A percentile compares a stretch with the other conserved stretches of the same genome.
Conservation (phyloP, 2,329 filamentous ascomycete genomes). For the Emmonsiellopsis sp. region DNA sequence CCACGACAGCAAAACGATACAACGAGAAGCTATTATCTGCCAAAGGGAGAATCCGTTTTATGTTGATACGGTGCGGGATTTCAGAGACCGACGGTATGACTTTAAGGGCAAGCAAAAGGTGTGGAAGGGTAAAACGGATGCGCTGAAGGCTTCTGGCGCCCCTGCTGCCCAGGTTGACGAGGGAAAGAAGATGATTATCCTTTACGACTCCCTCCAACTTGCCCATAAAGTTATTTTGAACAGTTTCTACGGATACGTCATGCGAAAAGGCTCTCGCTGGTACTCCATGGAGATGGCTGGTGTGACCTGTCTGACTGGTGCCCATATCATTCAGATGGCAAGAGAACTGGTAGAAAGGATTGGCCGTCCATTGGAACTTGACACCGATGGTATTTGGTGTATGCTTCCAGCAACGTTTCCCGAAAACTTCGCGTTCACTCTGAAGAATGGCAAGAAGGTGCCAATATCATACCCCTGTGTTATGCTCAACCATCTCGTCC, state of each 20-base stretch:
- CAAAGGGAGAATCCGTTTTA: conserved; percentile 98
- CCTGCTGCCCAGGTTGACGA: conserved; percentile 69
- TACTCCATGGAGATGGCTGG: conserved; percentile 99
- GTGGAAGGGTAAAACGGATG: conserved; percentile 94
- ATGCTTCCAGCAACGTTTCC: conserved; percentile 95
- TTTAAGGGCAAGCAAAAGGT: conserved; percentile 98
- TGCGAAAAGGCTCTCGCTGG: conserved; percentile 98
- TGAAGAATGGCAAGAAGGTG: conserved; percentile 93
- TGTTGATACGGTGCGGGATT: conserved; percentile 89
- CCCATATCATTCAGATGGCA: conserved; percentile 93
- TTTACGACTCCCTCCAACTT: conserved; percentile 91
- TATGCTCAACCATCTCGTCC: conserved; percentile 97
- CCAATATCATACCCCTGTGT: conserved; percentile 97
- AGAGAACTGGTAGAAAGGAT: conserved; percentile 87
- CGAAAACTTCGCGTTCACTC: conserved; percentile 88
- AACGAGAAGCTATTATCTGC: conserved; percentile 94
- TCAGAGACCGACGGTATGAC: conserved; percentile 93
- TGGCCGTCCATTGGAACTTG: conserved; percentile 82
- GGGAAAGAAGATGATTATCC: conserved; percentile 96
- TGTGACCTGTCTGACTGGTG: conserved; percentile 92
- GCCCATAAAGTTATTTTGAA: conserved; percentile 99
- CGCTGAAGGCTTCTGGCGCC: conserved; percentile 75
- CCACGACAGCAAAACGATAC: conserved; percentile 84
- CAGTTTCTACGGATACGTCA: conserved; percentile 98
- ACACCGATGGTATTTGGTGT: conserved; percentile 99